These are phyloP conservation scores for Casuarina cunninghamiana DNA, from an alignment of 306 rosid species.

Conservation along the genomic window DNA sequence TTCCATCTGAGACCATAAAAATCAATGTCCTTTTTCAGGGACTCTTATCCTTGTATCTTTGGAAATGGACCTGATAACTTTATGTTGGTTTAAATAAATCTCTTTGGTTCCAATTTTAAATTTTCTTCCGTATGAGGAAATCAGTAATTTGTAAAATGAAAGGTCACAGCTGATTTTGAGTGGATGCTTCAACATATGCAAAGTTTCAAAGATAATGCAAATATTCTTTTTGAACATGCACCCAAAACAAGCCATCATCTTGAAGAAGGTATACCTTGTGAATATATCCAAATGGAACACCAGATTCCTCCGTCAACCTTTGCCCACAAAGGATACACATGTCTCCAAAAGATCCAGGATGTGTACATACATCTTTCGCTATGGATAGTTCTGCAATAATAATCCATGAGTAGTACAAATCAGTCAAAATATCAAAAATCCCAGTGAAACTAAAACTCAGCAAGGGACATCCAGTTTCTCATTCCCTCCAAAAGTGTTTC, in stretches of 20 bases:
- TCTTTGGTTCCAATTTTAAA: not conserved
- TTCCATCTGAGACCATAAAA: not conserved
- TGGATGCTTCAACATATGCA: not conserved
- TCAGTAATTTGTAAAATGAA: not conserved
- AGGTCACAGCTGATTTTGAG: not conserved
- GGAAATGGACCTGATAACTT: not conserved
- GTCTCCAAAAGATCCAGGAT: conserved; percentile 80
- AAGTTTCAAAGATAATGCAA: not conserved
- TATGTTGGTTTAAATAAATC: not conserved
- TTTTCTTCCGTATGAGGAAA: not conserved
- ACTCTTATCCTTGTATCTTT: not conserved
- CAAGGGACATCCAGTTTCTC: not conserved
- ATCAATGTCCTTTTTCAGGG: not conserved
- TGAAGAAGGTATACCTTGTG: conserved; percentile 60
- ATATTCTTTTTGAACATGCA: conserved; percentile 1
- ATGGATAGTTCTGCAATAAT: conserved; percentile 45
- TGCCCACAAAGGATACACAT: conserved; percentile 80
- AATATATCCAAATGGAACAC: conserved; percentile 78
- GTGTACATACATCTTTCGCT: conserved; percentile 48
- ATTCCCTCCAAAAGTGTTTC: not conserved
- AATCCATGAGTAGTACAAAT: not conserved
- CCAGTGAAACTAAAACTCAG: not conserved
- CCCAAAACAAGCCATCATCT: conserved; percentile 15
- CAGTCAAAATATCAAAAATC: not conserved
- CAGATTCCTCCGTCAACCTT: conserved; percentile 63